Base-by-base conservation (phyloP, 2,329 filamentous ascomycete species). In the Chlorencoelia australis region DNA sequence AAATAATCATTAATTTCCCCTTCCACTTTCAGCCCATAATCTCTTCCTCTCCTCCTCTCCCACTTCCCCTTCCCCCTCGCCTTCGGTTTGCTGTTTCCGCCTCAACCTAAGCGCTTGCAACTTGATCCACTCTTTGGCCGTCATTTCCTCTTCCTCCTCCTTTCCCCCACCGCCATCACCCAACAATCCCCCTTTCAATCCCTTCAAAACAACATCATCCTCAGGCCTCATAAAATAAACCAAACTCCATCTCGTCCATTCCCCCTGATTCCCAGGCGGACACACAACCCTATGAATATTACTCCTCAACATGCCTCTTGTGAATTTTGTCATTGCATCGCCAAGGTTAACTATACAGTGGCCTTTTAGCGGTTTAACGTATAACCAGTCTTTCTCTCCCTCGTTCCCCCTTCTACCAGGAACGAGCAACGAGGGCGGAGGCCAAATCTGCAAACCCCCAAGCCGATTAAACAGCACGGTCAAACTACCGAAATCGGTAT, bases 141-240 rank as follows among this genome's bases (percentile, higher is more conserved):
- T 48, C 14, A 51, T 42, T 15, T 30, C 40, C 27, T 49, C 43
- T 9, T 46, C 51, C 5, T 39, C 39, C 22, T 53, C 22, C n/a
- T 46, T 26, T 22, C 33, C 43, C 38, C 53, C 32, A 8, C 45
- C 24, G 1, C 69, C 62, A 16, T 64, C 57, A 52, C 71, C 63
- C 46, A 63, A 66, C 3, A 69, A 69, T 43, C 71, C 51, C 18
- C 61, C 56, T 51, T 74, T 22, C 9, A 21, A n/a, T 7, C 18
- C 10, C 40, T 55, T 61, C 47, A 69, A 44, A 15, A 63, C 34
- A 11, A 68, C 61, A 21, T 62, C 55, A 53, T 69, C 61, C 46
- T 64, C 65, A 4, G 68, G 68, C 42, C 69, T 47, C 16, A 60
- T 57, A 50, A 73, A 74, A 47, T 73, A 73, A 7, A 73, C 69